Conservation (phyloP, 495 filamentous ascomycete genomes). For the Penicillium alfredii region DNA sequence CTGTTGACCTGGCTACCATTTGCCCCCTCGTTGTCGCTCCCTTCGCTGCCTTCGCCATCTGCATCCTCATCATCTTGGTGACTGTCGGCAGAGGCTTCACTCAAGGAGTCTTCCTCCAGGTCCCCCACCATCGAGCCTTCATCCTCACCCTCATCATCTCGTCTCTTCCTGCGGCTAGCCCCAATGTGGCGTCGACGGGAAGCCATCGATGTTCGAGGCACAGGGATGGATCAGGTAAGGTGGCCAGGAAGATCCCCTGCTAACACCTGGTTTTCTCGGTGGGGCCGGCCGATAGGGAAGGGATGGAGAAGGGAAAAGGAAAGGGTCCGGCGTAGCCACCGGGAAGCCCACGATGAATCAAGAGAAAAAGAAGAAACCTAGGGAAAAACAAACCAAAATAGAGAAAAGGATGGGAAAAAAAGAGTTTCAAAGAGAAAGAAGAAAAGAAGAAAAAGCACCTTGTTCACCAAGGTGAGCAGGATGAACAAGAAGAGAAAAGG, state of each 20-base stretch:
- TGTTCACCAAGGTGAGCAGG: not conserved
- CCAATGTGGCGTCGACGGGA: slow-evolving; percentile 65
- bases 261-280: slow-evolving; percentile 2
- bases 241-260: not conserved
- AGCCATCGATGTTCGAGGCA: slow-evolving; percentile 45
- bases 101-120: slow-evolving; percentile 75
- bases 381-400: slow-evolving; percentile 2
- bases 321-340: too few relatives aligned
- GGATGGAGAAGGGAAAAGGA: not conserved
- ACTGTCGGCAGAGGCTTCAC: slow-evolving; percentile 68
- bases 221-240: not conserved
- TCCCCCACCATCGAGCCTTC: slow-evolving; percentile 60
- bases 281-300: slow-evolving; percentile 4
- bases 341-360: too few relatives aligned
- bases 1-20: slow-evolving; percentile 35
- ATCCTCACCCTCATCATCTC: slow-evolving; percentile 75
- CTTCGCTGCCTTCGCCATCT: slow-evolving; percentile 66
- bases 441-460: slow-evolving; percentile 2
- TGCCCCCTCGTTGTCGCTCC: slow-evolving; percentile 60
- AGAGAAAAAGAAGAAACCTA: slow-evolving; percentile 1
- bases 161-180: slow-evolving; percentile 63
- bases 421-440: too few relatives aligned
- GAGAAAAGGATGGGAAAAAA: not conserved
- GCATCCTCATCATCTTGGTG: slow-evolving; percentile 73
- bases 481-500: slow-evolving; percentile 15